Base-by-base conservation (phyloP, 352 stramenopile genomes). In the Globisporangium radiosum region DNA sequence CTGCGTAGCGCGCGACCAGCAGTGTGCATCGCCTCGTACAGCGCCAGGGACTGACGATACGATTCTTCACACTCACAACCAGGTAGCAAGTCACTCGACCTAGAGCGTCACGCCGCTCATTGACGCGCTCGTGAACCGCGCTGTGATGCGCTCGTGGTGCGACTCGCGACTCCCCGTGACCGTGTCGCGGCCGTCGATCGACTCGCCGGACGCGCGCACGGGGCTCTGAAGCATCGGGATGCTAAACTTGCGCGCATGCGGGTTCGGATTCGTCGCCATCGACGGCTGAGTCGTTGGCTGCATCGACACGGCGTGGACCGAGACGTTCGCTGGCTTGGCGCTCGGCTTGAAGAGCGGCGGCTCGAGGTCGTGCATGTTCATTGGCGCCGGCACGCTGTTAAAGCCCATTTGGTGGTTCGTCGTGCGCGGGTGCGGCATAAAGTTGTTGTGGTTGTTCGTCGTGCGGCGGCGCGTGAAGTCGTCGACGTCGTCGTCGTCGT, bases 401-500 rank as follows among this genome's bases (percentile, higher is more conserved):
- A 55, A 45, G 25, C 54, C 43, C 3, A 14, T 5, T 11, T 47
- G 10, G 43, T 17, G 14, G 13, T 47, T 47, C 43, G 43, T 47
- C 11, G 43, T 47, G 43, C 43, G 43, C 43, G 43, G 43, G 43
- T 47, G 25, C n/a, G 38, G 36, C 15, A 57, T 17, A 5, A 37
- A 40, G 54, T 33, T 44, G 25, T 82, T 77, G 70, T 82, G 71
- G 4, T 74, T 65, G 56, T 89, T 77, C 51, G 73, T 87, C 19
- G 19, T 25, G 19, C 19, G 19, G 56, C 69, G 75, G n/a, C 75
- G 76, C 39, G 78, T 75, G 52, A 66, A 66, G 49, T 66, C 54
- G 60, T 75, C 50, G 43, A 85, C 64, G 37, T 78, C 73, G 49
- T 79, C 68, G 39, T 77, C 73, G 33, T 87, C 71, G 36, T 84